phyloP scores from a whole-genome alignment of 345 rosid genomes.

The Salix brachista region DNA sequence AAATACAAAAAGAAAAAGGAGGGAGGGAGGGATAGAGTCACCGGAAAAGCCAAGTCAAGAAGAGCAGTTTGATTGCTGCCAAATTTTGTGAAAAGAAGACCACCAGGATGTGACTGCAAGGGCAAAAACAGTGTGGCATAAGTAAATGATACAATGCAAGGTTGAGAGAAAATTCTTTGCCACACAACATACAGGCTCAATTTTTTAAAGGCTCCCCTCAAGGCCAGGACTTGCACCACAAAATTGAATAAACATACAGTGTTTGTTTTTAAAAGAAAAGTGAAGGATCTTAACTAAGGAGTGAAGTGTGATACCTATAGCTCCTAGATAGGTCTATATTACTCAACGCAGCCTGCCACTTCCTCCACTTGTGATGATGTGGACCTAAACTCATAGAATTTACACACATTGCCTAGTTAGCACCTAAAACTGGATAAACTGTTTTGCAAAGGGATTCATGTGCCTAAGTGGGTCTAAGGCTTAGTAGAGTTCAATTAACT shows the following conservation, averaged over 20 bases:
- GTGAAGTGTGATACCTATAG: neutral
- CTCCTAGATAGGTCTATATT: neutral
- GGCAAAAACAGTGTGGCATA: constrained; percentile 14
- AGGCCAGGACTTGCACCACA: neutral
- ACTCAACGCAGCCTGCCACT: neutral
- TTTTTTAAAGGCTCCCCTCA: neutral
- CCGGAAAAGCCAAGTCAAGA: constrained; percentile 87
- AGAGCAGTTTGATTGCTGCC: constrained; percentile 82
- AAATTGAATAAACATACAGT: neutral
- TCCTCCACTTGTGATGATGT: neutral
- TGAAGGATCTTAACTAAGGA: neutral
- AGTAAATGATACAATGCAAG: constrained; percentile 5
- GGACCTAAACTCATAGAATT: neutral
- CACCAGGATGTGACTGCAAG: constrained; percentile 87
- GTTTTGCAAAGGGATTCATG: neutral
- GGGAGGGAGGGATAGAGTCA: constrained; percentile 21
- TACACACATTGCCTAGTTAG: neutral
- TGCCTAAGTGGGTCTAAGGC: neutral
- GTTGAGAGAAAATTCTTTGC: neutral
- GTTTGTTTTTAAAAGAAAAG: neutral
- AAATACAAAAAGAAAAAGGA: neutral
- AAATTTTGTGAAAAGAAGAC: constrained; percentile 77
- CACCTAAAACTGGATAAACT: neutral
- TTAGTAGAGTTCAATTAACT: neutral
- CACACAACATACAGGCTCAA: neutral